These are phyloP conservation scores for Fraxinus platypoda DNA, from an alignment of 305 asterid genomes.

Conservation along the genomic window DNA sequence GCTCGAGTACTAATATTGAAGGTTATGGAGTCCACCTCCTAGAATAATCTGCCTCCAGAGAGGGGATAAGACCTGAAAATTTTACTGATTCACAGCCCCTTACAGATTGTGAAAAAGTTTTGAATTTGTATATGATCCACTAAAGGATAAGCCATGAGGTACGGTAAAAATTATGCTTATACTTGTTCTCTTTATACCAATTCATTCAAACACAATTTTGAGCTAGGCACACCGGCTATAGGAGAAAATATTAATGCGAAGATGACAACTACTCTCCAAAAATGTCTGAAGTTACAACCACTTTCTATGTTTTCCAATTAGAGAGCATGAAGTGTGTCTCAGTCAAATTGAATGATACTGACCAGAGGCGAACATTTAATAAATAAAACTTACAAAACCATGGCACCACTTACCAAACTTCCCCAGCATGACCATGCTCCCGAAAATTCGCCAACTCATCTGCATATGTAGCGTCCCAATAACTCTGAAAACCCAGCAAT, in stretches of 20 bases:
- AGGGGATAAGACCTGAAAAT: not conserved
- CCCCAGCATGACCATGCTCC: constrained; percentile 96
- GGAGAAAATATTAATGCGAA: not conserved
- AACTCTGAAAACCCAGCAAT: constrained; percentile 92
- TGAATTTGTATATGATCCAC: not conserved
- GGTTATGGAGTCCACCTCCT: not conserved
- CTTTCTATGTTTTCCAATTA: not conserved
- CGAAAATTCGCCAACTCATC: constrained; percentile 83
- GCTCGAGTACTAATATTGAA: constrained; percentile 4
- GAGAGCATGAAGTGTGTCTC: not conserved
- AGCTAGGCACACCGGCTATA: not conserved
- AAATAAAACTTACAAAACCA: not conserved
- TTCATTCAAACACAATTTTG: not conserved
- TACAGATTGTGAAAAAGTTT: not conserved
- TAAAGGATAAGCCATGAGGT: not conserved
- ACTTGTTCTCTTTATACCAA: not conserved
- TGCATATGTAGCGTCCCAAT: constrained; percentile 91
- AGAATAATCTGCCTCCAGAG: not conserved
- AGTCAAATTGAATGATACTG: constrained; percentile 3
- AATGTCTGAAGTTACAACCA: not conserved
- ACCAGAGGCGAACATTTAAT: not conserved
- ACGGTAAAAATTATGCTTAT: not conserved
- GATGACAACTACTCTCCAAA: not conserved
- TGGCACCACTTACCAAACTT: constrained; percentile 73
- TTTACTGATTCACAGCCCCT: not conserved